A percentile compares a stretch with the other conserved stretches of the same genome.
Evolutionary conservation across 352 stramenopile species (phyloP).

Genomic region (Globisporangium nunn): DNA sequence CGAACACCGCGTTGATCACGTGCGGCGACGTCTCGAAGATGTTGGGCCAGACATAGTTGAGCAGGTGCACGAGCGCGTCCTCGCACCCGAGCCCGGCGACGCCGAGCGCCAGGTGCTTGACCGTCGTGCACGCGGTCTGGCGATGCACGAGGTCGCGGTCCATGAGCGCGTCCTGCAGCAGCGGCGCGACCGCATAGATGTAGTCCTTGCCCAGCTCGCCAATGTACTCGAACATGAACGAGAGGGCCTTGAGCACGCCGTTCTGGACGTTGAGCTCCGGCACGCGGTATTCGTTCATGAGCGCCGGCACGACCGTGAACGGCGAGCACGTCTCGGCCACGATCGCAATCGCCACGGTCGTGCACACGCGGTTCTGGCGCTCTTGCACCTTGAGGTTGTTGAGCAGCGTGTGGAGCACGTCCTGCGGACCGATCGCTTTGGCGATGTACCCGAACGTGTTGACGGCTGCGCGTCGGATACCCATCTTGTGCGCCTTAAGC

Average conservation of each 20-base stretch:
- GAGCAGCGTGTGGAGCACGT: conserved; percentile 97
- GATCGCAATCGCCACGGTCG: conserved; percentile 99
- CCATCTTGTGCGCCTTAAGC: conserved; percentile 99
- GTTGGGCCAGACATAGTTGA: conserved; percentile 99
- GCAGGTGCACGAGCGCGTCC: conserved; percentile 95
- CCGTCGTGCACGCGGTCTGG: conserved; percentile 95
- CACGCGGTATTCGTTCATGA: conserved; percentile 99
- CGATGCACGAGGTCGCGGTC: conserved; percentile 98
- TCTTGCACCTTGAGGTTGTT: conserved; percentile 99
- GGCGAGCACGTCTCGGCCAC: conserved; percentile 98
- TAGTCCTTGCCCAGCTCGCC: conserved; percentile 99
- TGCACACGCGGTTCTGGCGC: conserved; percentile 98
- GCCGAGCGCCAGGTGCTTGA: conserved; percentile 97
- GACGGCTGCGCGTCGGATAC: conserved; percentile 95
- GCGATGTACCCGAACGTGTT: conserved; percentile 99
- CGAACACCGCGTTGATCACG: conserved; percentile 98
- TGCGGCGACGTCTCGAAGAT: conserved; percentile 99
- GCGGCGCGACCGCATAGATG: conserved; percentile 97
- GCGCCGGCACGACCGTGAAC: conserved; percentile 97
- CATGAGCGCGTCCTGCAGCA: conserved; percentile 99
- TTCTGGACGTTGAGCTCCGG: conserved; percentile 99
- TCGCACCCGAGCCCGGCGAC: conserved; percentile 96
- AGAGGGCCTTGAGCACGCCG: conserved; percentile 98
- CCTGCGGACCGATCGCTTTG: conserved; percentile 97
- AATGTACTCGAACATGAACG: conserved; percentile 99